Base-by-base conservation (phyloP, 2,329 filamentous ascomycete species). In the Emergomyces africanus region DNA sequence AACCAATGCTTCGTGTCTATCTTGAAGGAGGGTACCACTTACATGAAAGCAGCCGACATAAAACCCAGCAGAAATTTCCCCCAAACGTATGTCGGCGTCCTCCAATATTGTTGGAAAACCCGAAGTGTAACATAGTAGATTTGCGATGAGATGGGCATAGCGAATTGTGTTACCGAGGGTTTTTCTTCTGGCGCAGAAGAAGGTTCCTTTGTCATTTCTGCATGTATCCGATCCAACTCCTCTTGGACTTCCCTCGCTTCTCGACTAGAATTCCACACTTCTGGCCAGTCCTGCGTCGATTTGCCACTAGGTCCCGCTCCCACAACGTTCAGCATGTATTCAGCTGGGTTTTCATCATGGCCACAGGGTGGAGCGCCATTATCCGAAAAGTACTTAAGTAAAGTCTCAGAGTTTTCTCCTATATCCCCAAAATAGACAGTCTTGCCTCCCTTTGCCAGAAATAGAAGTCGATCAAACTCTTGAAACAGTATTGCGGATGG, bases 401-500 rank as follows among this genome's bases (percentile, higher is more conserved):
- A 69, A 0, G 75, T 81, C 12, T 69, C 67, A 0, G 82, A 84
- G 60, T 84, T 78, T 0, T 78, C 62, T 0, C 85, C 85, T 48
- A 87, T 83, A 4, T 85, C 75, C 0, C 84, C 85, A 69, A 87
- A 87, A 65, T 87, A 87, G 0, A 86, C 82, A 0, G 83, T 86
- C 66, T 79, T 83, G 0, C 84, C 85, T 14, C 84, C 84, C 55
- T 78, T 78, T 1, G 82, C 82, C 0, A 87, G 75, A 67, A 87
- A 83, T 0, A 86, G 71, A 0, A 86, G 70, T 0, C 78, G 75
- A 62, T 86, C 83, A 54, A 86, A 96, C 61, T 89, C 84, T 71
- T 95, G 88, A 77, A 96, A 95, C 53, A 96, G 79, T 77, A 95
- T 89, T 44, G 90, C 89, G 14, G 88, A 92, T 15, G 91, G 91